Conservation (phyloP, 2,329 filamentous ascomycete genomes). For the Aureobasidium sp. region DNA sequence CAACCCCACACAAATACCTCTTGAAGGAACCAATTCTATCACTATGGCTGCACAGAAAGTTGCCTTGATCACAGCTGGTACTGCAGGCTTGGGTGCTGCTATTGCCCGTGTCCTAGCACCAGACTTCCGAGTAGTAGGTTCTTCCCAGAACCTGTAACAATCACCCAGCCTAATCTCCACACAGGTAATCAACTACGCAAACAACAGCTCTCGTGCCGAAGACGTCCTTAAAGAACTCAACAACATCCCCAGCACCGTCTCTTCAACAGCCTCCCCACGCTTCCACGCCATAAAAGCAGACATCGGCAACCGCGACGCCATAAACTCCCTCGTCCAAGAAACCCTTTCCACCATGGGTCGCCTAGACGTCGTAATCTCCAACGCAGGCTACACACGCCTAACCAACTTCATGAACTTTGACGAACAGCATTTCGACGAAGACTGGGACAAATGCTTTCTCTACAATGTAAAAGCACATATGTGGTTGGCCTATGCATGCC, state of each 20-base stretch:
- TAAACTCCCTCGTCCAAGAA: slow-evolving; percentile 35
- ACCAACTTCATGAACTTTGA: slow-evolving; percentile 39
- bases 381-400: slow-evolving; percentile 31
- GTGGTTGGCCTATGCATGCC: slow-evolving; percentile 50
- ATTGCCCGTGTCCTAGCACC: slow-evolving; percentile 38
- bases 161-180: too few relatives aligned
- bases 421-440: slow-evolving; percentile 47
- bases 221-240: slow-evolving; percentile 34
- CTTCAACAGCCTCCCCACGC: slow-evolving; percentile 22
- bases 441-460: slow-evolving; percentile 52
- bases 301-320: slow-evolving; percentile 33
- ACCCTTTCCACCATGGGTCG: slow-evolving; percentile 37
- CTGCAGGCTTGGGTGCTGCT: slow-evolving; percentile 39
- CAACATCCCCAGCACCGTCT: slow-evolving; percentile 19
- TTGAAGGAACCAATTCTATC: not conserved
- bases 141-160: not conserved
- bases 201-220: slow-evolving; percentile 33
- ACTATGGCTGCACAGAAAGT: slow-evolving; percentile 16
- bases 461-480: slow-evolving; percentile 57
- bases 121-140: slow-evolving; percentile 36
- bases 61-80: slow-evolving; percentile 35
- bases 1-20: not conserved
- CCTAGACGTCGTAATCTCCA: slow-evolving; percentile 38
- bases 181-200: slow-evolving; percentile 32
- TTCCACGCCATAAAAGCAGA: slow-evolving; percentile 39